phyloP scores from a whole-genome alignment of 2,329 filamentous ascomycete genomes.

The Mycosphaerella arachidis region DNA sequence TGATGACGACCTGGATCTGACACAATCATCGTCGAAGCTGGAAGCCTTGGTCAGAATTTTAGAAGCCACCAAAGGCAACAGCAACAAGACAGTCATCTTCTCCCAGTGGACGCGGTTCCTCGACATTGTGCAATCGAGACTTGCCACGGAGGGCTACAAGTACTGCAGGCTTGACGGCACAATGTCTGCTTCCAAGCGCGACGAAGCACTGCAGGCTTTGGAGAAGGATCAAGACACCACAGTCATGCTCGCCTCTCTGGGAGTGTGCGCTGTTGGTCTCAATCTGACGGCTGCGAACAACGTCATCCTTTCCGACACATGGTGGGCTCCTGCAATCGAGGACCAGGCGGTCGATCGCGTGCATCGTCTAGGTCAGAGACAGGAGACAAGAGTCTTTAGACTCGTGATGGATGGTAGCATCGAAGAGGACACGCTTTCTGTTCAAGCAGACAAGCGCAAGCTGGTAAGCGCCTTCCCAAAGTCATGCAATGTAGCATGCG shows the following conservation, averaged over 20 bases:
- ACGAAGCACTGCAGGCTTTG: conserved; percentile 64
- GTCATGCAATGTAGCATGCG: not conserved
- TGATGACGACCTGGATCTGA: conserved; percentile 45
- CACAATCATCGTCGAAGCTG: conserved; percentile 74
- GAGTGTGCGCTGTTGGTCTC: conserved; percentile 78
- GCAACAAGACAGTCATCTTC: conserved; percentile 64
- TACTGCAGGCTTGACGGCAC: conserved; percentile 67
- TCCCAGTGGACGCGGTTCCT: conserved; percentile 75
- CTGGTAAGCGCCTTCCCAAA: conserved; percentile 37
- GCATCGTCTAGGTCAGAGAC: conserved; percentile 76
- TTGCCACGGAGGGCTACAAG: conserved; percentile 56
- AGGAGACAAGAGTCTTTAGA: conserved; percentile 72
- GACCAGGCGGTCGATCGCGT: conserved; percentile 94
- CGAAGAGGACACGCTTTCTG: conserved; percentile 73
- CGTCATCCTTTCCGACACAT: conserved; percentile 76
- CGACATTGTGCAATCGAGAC: conserved; percentile 64
- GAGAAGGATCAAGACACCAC: conserved; percentile 63
- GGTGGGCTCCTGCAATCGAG: conserved; percentile 89
- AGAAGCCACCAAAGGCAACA: conserved; percentile 60
- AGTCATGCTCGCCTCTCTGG: conserved; percentile 75
- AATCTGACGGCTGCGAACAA: conserved; percentile 84
- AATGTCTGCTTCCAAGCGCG: conserved; percentile 68
- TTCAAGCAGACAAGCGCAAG: conserved; percentile 74
- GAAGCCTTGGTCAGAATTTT: conserved; percentile 73
- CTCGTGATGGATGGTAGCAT: conserved; percentile 76